phyloP scores from a whole-genome alignment of 805 yeast genomes.

The Kodamaea fukazawae region DNA sequence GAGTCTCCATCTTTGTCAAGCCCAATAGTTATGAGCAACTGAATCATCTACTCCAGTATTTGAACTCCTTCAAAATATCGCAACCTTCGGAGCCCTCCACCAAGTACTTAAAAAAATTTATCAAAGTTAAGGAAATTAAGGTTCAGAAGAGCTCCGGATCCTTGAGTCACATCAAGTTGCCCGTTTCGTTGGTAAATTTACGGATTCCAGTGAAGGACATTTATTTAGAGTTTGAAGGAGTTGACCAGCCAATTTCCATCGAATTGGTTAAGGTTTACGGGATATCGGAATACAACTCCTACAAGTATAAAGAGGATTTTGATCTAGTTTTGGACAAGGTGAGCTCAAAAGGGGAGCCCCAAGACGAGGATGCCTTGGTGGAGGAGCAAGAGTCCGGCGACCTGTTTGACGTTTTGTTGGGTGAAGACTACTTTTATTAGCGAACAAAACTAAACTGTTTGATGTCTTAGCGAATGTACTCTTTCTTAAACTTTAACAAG shows the following conservation, averaged over 20 bases:
- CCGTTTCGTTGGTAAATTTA: conserved; percentile 32
- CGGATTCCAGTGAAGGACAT: conserved; percentile 32
- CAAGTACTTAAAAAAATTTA: conserved; percentile 30
- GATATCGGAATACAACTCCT: conserved; percentile 26
- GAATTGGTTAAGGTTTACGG: conserved; percentile 28
- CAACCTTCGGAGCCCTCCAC: conserved; percentile 11
- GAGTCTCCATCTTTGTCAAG: conserved; percentile 27
- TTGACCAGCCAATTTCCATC: conserved; percentile 12
- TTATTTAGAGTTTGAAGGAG: conserved; percentile 24
- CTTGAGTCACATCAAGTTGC: conserved; percentile 30
- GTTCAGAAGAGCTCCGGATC: conserved; percentile 11
- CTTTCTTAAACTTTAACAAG: no score
- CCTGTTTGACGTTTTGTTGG: background rate
- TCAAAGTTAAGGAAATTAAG: conserved; percentile 26
- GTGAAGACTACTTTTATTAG: conserved; percentile 3
- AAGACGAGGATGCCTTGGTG: background rate
- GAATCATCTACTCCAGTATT: conserved; percentile 16
- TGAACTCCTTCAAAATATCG: conserved; percentile 13
- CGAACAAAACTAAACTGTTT: no score
- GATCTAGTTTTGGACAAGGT: conserved; percentile 15
- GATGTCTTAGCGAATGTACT: no score
- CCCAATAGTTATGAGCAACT: conserved; percentile 24
- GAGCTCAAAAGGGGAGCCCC: conserved; percentile 2
- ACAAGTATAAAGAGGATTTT: conserved; percentile 22
- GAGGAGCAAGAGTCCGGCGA: no score